A percentile compares a stretch with the other conserved stretches of the same genome.
Evolutionary conservation across 176 grass and related monocot genomes (phyloP).

Genomic region (Alloteropsis semialata): DNA sequence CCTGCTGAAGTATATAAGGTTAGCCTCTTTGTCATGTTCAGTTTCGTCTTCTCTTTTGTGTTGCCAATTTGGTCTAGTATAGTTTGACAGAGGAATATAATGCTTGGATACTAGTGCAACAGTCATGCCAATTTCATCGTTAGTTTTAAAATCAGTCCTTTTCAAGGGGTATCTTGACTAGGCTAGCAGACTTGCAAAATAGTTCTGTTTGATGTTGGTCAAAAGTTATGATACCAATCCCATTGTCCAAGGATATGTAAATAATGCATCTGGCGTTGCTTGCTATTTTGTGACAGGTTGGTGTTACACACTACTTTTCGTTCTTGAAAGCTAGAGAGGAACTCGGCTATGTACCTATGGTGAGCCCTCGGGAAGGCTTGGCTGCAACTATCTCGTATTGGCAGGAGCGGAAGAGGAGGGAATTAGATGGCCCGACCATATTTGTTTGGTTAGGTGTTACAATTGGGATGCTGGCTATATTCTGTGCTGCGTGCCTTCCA

Average conservation of each 20-base stretch:
- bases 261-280: conserved; percentile 20
- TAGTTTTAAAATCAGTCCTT: not conserved
- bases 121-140: not conserved
- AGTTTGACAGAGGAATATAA: conserved; percentile 8
- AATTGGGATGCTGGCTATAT: conserved; percentile 48
- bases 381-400: conserved; percentile 72
- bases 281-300: conserved; percentile 53
- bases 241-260: not conserved
- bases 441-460: conserved; percentile 48
- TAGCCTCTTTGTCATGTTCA: not conserved
- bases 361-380: conserved; percentile 65
- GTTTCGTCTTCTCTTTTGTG: not conserved
- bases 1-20: conserved; percentile 98
- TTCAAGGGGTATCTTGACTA: conserved; percentile 4
- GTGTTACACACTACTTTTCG: conserved; percentile 90
- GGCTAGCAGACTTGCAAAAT: conserved; percentile 2
- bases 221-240: not conserved
- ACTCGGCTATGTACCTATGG: conserved; percentile 65
- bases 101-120: not conserved
- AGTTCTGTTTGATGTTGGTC: conserved; percentile 12
- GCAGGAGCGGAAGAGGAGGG: conserved; percentile 61
- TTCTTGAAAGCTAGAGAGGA: conserved; percentile 77
- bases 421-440: conserved; percentile 83
- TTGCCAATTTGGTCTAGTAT: not conserved
- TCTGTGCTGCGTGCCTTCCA: conserved; percentile 64